Evolutionary conservation across 352 stramenopile genomes (phyloP).

Genomic region (Phytophthora pseudosyringae): DNA sequence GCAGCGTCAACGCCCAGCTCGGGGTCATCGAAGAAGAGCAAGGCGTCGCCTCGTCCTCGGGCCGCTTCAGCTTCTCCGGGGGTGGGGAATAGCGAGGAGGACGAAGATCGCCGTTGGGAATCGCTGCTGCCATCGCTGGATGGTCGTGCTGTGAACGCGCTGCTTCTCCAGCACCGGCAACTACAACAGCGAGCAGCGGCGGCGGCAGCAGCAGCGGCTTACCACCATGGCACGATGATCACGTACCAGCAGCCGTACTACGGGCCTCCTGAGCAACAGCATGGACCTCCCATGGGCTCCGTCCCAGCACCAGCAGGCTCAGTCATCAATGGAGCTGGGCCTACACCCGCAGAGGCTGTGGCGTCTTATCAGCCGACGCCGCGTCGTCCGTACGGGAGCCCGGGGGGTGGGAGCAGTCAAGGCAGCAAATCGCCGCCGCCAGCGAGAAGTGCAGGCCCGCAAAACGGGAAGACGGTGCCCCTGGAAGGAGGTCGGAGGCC

Average conservation of each 20-base stretch:
- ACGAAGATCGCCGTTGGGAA: constrained; percentile 44
- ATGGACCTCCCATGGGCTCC: constrained; percentile 14
- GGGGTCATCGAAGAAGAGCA: constrained; percentile 28
- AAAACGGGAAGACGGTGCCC: constrained; percentile 23
- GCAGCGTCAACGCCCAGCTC: constrained; percentile 26
- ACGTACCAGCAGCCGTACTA: constrained; percentile 46
- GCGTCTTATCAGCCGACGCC: constrained; percentile 21
- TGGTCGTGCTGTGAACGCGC: constrained; percentile 28
- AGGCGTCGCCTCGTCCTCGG: constrained; percentile 22
- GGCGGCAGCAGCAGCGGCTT: constrained; percentile 35
- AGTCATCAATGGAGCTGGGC: constrained; percentile 22
- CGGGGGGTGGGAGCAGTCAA: constrained; percentile 19
- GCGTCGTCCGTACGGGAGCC: constrained; percentile 30
- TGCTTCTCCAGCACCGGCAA: constrained; percentile 45
- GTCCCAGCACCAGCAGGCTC: constrained; percentile 9
- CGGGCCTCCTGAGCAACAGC: constrained; percentile 24
- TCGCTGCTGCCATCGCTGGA: constrained; percentile 43
- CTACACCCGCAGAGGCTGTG: constrained; percentile 18
- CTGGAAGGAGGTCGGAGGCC: constrained; percentile 15
- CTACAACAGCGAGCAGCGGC: constrained; percentile 39
- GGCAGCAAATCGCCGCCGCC: constrained; percentile 37
- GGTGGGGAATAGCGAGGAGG: constrained; percentile 32
- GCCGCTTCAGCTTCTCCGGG: constrained; percentile 20
- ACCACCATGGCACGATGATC: constrained; percentile 39
- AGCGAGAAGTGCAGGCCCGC: constrained; percentile 3